Conservation (phyloP, 768 basidiomycete species). For the Suillus plorans region DNA sequence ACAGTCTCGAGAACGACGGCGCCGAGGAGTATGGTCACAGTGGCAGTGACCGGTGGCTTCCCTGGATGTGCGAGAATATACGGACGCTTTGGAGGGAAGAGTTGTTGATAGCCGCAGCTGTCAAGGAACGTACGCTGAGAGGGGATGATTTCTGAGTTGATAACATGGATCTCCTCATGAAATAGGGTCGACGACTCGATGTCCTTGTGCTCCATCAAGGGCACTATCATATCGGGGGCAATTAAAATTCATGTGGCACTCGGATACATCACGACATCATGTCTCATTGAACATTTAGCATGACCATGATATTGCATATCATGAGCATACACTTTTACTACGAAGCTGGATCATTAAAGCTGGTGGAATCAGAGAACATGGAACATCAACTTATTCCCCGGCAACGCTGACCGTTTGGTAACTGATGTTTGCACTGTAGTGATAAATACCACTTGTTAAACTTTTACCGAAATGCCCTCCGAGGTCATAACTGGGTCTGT, state of each 20-base stretch:
- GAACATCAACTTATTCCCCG: neutral
- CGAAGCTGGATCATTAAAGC: neutral
- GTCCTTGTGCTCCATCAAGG: neutral
- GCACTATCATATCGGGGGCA: neutral
- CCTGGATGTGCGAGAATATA: constrained; percentile 42
- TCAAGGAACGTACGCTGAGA: constrained; percentile 43
- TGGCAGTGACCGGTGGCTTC: constrained; percentile 23
- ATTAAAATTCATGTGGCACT: neutral
- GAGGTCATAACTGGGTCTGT: neutral
- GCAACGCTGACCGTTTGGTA: neutral
- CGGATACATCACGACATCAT: neutral
- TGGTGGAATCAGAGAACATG: neutral
- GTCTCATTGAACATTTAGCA: neutral
- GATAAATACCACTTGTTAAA: neutral
- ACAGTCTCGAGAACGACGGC: neutral
- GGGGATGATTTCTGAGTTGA: constrained; percentile 47
- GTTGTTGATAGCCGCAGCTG: constrained; percentile 45
- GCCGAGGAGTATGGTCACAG: neutral
- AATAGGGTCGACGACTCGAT: neutral
- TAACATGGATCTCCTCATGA: too few species aligned
- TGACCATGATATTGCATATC: neutral
- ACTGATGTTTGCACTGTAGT: neutral
- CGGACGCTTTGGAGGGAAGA: constrained; percentile 63
- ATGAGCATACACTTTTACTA: neutral
- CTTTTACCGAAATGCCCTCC: neutral